Evolutionary conservation across 257 asterid genomes (phyloP), one percentile per base, ranked within the genome.

Genomic region (Schizonepeta tenuifolia): DNA sequence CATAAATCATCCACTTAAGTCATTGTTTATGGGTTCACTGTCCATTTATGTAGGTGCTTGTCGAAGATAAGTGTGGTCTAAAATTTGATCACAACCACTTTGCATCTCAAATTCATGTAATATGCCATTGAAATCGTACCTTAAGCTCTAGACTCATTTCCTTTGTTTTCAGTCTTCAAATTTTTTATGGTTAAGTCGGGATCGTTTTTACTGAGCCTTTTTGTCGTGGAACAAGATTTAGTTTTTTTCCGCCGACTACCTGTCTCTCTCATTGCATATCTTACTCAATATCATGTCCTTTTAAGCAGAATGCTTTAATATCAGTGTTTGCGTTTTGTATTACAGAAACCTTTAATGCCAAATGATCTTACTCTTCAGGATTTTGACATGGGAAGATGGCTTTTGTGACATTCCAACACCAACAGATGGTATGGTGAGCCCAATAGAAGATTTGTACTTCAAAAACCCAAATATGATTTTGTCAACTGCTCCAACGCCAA

Each of bases 351-450:
- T 7, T 67, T 44, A 61, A 58, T 22, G 22, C 58, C 44, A 59
- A 67, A 49, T 54, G 65, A 60, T 65, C 57, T 82, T 73, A 28
- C 43, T 24, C 82, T 77, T 72, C 92, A 94, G 99, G 95, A 75
- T 83, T 79, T 81, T 91, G 90, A 81, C 77, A 36, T 94, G 97
- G 97, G 96, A 91, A 82, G 97, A 94, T 81, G 91, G 97, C 70
- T 84, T 81, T 76, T 86, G 71, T 77, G 83, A 87, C 73, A 67
- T 55, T 67, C 73, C 70, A 64, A 75, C 83, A 79, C 79, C 73
- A 33, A 72, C 82, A 74, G 80, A 75, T 72, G 70, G 82, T 57
- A 44, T 56, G 72, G 78, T 31, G 75, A 69, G 74, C 74, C 67
- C 80, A 36, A 49, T 63, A 28, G 89, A 73, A 69, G 78, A 77